Evolutionary conservation across 2,329 filamentous ascomycete genomes (phyloP).

Genomic region (Penicillium sp.): DNA sequence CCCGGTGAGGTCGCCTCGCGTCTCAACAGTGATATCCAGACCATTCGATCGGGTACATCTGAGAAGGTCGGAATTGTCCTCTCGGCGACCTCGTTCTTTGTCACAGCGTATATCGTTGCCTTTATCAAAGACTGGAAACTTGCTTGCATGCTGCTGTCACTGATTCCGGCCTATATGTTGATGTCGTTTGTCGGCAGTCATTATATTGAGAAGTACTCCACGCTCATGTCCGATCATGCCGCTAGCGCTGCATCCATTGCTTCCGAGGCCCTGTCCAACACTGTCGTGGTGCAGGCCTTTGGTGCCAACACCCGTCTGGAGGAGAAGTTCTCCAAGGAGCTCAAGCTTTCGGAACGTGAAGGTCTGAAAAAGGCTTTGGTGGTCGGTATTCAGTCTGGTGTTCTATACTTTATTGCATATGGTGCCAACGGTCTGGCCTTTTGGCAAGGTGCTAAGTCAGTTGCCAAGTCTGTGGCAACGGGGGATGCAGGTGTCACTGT

Average conservation of each 20-base stretch:
- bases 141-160: slow-evolving; percentile 62
- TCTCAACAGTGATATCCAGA: slow-evolving; percentile 65
- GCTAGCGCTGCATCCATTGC: slow-evolving; percentile 62
- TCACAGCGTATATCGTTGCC: slow-evolving; percentile 66
- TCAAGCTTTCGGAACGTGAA: slow-evolving; percentile 51
- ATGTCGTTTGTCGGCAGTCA: slow-evolving; percentile 58
- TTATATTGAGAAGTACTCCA: slow-evolving; percentile 53
- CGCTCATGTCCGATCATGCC: slow-evolving; percentile 53
- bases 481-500: slow-evolving; percentile 28
- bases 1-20: slow-evolving; percentile 64
- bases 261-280: slow-evolving; percentile 60
- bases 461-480: slow-evolving; percentile 40
- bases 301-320: slow-evolving; percentile 60
- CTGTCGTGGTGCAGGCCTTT: slow-evolving; percentile 64
- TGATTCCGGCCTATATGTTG: slow-evolving; percentile 63
- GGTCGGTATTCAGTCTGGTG: slow-evolving; percentile 59
- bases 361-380: slow-evolving; percentile 60
- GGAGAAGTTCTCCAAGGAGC: slow-evolving; percentile 56
- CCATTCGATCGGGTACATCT: slow-evolving; percentile 66
- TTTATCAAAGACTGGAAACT: slow-evolving; percentile 64
- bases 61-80: slow-evolving; percentile 70
- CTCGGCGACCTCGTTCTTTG: slow-evolving; percentile 62
- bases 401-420: slow-evolving; percentile 67
- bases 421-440: slow-evolving; percentile 67
- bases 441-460: slow-evolving; percentile 63